Percentiles rank a stretch among this genome's conserved stretches.
phyloP scores from a whole-genome alignment of 768 basidiomycete genomes.

The Suillus occidentalis region DNA sequence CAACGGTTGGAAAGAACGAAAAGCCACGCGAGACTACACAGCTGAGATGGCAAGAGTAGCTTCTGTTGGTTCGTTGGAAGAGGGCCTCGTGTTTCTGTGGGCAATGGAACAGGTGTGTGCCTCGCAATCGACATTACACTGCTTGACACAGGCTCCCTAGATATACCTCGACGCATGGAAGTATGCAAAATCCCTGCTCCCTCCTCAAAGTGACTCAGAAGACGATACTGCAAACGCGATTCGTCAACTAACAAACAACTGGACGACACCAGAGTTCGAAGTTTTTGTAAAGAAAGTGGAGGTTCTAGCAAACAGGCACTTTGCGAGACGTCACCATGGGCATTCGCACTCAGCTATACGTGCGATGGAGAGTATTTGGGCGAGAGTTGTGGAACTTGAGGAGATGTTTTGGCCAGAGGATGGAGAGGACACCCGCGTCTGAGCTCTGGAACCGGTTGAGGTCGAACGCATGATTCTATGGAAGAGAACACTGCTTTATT shows the following conservation, averaged over 20 bases:
- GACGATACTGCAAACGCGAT: slow-evolving; percentile 34
- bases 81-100: slow-evolving; percentile 74
- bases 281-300: slow-evolving; percentile 53
- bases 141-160: slow-evolving; percentile 32
- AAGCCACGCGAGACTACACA: slow-evolving; percentile 66
- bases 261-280: slow-evolving; percentile 56
- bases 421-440: slow-evolving; percentile 33
- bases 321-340: slow-evolving; percentile 9
- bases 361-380: slow-evolving; percentile 52
- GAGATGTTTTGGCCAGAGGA: slow-evolving; percentile 56
- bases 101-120: slow-evolving; percentile 69
- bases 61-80: slow-evolving; percentile 46
- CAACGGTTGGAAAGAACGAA: slow-evolving; percentile 50
- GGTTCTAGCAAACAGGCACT: slow-evolving; percentile 43
- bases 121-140: background rate
- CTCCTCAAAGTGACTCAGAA: slow-evolving; percentile 7
- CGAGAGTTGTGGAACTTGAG: slow-evolving; percentile 60
- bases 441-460: background rate
- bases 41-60: slow-evolving; percentile 66
- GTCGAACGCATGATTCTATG: background rate
- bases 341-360: slow-evolving; percentile 19
- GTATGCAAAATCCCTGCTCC: slow-evolving; percentile 35
- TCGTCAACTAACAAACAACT: slow-evolving; percentile 56
- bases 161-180: slow-evolving; percentile 73
- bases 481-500: background rate